Evolutionary conservation across 805 yeast species (phyloP).

Genomic region (Millerozyma acaciae): DNA sequence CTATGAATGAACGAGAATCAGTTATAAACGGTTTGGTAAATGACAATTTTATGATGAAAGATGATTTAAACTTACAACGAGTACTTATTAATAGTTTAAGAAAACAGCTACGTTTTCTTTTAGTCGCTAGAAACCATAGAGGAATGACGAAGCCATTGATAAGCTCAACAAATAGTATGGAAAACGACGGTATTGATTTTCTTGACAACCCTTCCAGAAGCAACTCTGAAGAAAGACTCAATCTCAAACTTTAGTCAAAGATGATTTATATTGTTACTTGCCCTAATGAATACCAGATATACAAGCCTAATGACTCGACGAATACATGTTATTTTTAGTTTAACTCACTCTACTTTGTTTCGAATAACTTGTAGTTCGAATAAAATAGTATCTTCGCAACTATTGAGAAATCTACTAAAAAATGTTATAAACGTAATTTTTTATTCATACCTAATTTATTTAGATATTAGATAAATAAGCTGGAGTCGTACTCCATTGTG

Average conservation of each 20-base stretch:
- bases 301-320: too few species aligned
- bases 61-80: constrained; percentile 45
- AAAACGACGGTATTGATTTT: constrained; percentile 13
- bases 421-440: too few species aligned
- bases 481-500: too few species aligned
- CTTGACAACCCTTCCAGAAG: constrained; percentile 24
- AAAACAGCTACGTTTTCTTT: constrained; percentile 48
- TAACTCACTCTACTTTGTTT: too few species aligned
- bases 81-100: constrained; percentile 42
- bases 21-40: constrained; percentile 30
- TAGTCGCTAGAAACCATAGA: constrained; percentile 34
- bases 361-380: too few species aligned
- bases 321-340: too few species aligned
- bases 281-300: too few species aligned
- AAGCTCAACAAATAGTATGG: constrained; percentile 1
- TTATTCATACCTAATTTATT: too few species aligned
- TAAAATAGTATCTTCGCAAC: too few species aligned
- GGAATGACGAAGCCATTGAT: constrained; percentile 10
- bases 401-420: too few species aligned
- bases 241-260: constrained; percentile 23
- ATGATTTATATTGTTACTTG: too few species aligned
- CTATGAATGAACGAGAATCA: constrained; percentile 24
- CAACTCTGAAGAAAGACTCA: constrained; percentile 32
- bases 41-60: constrained; percentile 40
- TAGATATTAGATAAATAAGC: too few species aligned